Evolutionary conservation across 495 filamentous ascomycete species (phyloP).

Genomic region (Hamigera avellanea): DNA sequence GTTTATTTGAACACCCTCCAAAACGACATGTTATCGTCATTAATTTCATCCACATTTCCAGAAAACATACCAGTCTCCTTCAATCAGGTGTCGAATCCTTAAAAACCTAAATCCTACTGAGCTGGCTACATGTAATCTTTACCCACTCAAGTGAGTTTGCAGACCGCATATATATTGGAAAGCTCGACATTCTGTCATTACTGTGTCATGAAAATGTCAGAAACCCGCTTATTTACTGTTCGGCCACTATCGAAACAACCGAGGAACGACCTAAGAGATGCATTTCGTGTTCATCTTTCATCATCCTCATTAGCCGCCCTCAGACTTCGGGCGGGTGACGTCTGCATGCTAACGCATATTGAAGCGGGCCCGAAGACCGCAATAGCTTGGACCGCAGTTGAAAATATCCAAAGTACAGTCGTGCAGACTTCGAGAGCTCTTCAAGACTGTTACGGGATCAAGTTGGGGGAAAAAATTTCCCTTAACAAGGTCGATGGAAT

Average conservation of each 20-base stretch:
- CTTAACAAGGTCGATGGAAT: conserved; percentile 33
- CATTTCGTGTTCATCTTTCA: conserved; percentile 58
- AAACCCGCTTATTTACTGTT: conserved; percentile 36
- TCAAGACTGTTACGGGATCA: conserved; percentile 51
- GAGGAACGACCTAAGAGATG: conserved; percentile 41
- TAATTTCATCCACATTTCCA: too few species aligned
- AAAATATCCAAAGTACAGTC: conserved; percentile 51
- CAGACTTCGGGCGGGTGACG: conserved; percentile 47
- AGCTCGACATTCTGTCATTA: too few species aligned
- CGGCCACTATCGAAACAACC: conserved; percentile 42
- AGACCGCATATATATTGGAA: too few species aligned
- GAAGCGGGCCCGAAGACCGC: conserved; percentile 38
- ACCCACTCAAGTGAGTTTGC: too few species aligned
- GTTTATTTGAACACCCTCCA: too few species aligned
- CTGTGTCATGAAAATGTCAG: too few species aligned
- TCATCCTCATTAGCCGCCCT: conserved; percentile 48
- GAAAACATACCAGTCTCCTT: too few species aligned
- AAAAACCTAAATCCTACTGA: too few species aligned
- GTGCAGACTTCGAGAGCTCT: conserved; percentile 56
- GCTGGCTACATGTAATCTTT: too few species aligned
- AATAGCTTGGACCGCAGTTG: conserved; percentile 52
- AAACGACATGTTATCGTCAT: too few species aligned
- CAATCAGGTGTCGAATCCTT: too few species aligned
- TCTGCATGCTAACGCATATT: conserved; percentile 39
- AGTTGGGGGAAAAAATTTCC: conserved; percentile 47